Conservation (phyloP, 805 yeast species). For the Starmerella geochares region DNA sequence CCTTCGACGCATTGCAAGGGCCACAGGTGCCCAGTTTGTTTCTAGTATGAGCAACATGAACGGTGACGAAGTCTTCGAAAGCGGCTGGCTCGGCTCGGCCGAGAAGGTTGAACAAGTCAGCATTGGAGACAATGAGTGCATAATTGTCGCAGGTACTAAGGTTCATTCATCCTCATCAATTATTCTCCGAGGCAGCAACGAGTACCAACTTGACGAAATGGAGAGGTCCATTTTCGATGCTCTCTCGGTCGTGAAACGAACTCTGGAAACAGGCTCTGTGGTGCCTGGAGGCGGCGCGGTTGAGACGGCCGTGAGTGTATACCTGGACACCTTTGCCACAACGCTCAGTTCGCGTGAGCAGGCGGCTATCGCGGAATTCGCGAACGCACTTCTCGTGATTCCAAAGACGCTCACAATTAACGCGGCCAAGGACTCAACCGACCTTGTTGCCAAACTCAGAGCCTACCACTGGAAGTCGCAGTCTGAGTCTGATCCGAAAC, state of each 20-base stretch:
- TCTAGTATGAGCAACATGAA: constrained; percentile 84
- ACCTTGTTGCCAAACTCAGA: constrained; percentile 86
- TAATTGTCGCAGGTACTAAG: constrained; percentile 76
- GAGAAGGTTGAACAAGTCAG: constrained; percentile 83
- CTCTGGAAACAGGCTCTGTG: constrained; percentile 84
- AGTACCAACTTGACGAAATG: constrained; percentile 94
- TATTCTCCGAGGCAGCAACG: constrained; percentile 86
- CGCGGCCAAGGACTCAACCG: constrained; percentile 95
- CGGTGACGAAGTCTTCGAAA: constrained; percentile 87
- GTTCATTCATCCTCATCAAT: constrained; percentile 88
- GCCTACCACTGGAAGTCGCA: constrained; percentile 95
- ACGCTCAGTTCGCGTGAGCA: constrained; percentile 97
- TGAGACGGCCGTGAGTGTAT: constrained; percentile 88
- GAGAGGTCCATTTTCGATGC: constrained; percentile 95
- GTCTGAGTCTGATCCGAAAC: constrained; percentile 69
- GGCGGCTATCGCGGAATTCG: constrained; percentile 95
- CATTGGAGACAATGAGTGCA: constrained; percentile 95
- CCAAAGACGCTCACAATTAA: constrained; percentile 96
- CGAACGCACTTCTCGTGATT: constrained; percentile 73
- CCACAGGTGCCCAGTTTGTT: constrained; percentile 91
- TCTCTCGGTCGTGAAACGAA: constrained; percentile 85
- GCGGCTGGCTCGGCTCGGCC: constrained; percentile 76
- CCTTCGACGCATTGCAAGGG: constrained; percentile 89
- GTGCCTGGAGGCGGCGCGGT: constrained; percentile 99
- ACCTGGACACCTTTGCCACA: constrained; percentile 92